Percentiles rank a stretch among this genome's conserved stretches.
Conservation (phyloP, 129 eudicot genomes). For the Pittosporum tobira region DNA sequence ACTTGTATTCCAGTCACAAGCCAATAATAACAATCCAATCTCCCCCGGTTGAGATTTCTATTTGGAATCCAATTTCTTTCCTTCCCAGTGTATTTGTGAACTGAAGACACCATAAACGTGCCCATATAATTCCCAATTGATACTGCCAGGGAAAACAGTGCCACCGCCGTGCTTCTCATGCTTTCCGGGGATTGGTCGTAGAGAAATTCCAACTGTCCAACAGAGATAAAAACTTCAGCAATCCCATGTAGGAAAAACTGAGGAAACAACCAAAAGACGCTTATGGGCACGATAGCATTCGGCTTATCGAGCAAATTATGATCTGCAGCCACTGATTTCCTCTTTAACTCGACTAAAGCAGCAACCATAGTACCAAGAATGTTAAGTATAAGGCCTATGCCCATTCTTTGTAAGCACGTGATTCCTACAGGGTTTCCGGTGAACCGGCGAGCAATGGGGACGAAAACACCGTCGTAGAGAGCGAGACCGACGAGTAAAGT, state of each 20-base stretch:
- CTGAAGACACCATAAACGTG: constrained; percentile 55
- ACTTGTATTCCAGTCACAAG: constrained; percentile 58
- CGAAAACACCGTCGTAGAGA: constrained; percentile 58
- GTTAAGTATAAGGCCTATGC: constrained; percentile 61
- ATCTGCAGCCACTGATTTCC: constrained; percentile 56
- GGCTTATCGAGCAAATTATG: constrained; percentile 61
- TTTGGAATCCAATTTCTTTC: constrained; percentile 74
- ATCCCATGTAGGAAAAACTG: constrained; percentile 71
- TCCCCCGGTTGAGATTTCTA: constrained; percentile 68
- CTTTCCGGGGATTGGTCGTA: constrained; percentile 91
- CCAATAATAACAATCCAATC: constrained; percentile 73
- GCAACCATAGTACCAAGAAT: constrained; percentile 55
- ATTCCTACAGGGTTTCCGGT: constrained; percentile 66
- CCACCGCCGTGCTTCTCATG: constrained; percentile 83
- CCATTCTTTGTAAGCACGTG: constrained; percentile 80
- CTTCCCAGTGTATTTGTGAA: constrained; percentile 61
- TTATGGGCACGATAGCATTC: constrained; percentile 49
- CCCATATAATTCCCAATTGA: constrained; percentile 64
- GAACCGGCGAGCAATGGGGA: constrained; percentile 59
- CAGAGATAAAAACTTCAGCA: constrained; percentile 60
- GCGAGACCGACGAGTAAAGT: constrained; percentile 55
- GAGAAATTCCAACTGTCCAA: constrained; percentile 84
- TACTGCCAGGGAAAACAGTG: constrained; percentile 47
- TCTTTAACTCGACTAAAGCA: constrained; percentile 54
- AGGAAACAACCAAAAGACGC: constrained; percentile 80